Conservation (phyloP, 2,329 filamentous ascomycete genomes). For the Ophiobolus disseminans region DNA sequence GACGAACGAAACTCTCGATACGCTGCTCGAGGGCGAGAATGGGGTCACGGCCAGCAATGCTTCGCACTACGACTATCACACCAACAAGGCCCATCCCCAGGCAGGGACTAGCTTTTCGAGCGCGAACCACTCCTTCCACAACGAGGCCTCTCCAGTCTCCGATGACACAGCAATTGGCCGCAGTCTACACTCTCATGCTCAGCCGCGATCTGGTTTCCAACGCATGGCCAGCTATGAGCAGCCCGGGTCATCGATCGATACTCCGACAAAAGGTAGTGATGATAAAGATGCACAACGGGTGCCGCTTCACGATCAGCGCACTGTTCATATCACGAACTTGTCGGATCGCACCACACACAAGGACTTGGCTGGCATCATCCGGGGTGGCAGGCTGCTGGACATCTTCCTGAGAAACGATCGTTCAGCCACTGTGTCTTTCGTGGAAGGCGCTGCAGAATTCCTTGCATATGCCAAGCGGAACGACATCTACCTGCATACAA, state of each 20-base stretch:
- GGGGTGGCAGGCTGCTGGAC: slow-evolving; percentile 75
- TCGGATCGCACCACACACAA: slow-evolving; percentile 67
- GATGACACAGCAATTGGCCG: slow-evolving; percentile 30
- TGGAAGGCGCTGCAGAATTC: slow-evolving; percentile 67
- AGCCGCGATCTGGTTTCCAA: slow-evolving; percentile 14
- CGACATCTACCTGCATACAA: slow-evolving; percentile 72
- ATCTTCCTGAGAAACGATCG: slow-evolving; percentile 70
- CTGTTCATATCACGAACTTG: slow-evolving; percentile 69
- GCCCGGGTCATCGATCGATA: slow-evolving; percentile 23
- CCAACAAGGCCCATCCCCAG: slow-evolving; percentile 20
- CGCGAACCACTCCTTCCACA: slow-evolving; percentile 8
- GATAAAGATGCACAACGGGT: slow-evolving; percentile 17
- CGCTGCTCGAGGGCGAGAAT: slow-evolving; percentile 50
- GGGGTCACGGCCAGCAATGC: slow-evolving; percentile 20
- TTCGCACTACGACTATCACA: slow-evolving; percentile 18
- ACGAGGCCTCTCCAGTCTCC: slow-evolving; percentile 17
- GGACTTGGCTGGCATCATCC: slow-evolving; percentile 70
- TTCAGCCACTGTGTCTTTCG: slow-evolving; percentile 72
- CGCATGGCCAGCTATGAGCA: slow-evolving; percentile 26
- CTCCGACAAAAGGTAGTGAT: slow-evolving; percentile 24
- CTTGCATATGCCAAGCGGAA: slow-evolving; percentile 68
- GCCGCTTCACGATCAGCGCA: slow-evolving; percentile 56
- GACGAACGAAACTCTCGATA: slow-evolving; percentile 57
- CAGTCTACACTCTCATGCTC: slow-evolving; percentile 18
- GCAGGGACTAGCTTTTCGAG: slow-evolving; percentile 16